Conservation (phyloP, 2,329 filamentous ascomycete species). For the Paraconiothyrium sp. region DNA sequence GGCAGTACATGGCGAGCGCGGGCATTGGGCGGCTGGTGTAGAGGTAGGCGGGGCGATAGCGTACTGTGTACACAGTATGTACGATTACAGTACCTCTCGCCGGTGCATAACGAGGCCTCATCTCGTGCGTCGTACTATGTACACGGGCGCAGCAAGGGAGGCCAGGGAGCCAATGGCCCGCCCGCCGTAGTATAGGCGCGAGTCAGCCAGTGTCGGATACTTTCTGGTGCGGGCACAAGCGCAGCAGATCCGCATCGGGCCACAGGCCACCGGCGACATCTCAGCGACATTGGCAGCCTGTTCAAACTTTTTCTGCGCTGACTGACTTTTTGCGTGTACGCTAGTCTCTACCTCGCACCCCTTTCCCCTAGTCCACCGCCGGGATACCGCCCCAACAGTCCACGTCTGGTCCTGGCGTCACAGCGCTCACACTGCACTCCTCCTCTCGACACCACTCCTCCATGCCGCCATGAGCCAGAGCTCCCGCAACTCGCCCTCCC, state of each 20-base stretch:
- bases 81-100: no score
- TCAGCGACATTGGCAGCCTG: conserved; percentile 5
- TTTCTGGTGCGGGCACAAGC: conserved; percentile 16
- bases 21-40: conserved; percentile 14
- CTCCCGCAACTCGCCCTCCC: conserved; percentile 34
- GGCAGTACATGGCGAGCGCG: conserved; percentile 1
- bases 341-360: conserved; percentile 7
- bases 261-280: conserved; percentile 10
- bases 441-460: neutral
- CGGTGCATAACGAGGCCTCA: conserved; percentile 32
- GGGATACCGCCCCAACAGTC: conserved; percentile 12
- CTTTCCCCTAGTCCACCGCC: neutral
- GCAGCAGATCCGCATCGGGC: conserved; percentile 2
- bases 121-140: conserved; percentile 29
- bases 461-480: conserved; percentile 36
- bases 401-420: conserved; percentile 20
- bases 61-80: conserved; percentile 13
- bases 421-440: no score
- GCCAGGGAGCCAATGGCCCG: conserved; percentile 33
- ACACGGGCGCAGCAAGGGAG: conserved; percentile 39
- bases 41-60: conserved; percentile 20
- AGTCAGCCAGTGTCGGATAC: conserved; percentile 29
- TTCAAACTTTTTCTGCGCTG: conserved; percentile 7
- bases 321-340: conserved; percentile 14
- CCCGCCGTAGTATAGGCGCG: conserved; percentile 34